phyloP scores from a whole-genome alignment of 306 rosid species.

The Sicyos edulis region DNA sequence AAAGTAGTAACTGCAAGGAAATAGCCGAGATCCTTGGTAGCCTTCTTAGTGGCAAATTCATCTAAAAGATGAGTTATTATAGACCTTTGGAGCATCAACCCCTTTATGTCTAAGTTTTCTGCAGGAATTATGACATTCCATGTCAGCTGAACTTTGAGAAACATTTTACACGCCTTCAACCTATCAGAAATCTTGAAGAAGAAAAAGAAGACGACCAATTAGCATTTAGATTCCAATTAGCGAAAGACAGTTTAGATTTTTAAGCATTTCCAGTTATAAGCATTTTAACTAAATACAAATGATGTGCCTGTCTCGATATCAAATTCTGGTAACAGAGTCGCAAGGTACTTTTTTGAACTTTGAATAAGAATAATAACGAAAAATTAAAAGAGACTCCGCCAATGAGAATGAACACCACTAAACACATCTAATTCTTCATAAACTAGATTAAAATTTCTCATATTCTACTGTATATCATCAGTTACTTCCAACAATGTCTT shows the following conservation, averaged over 20 bases:
- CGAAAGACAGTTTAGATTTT: not conserved
- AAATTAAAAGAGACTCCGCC: not conserved
- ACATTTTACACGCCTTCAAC: slow-evolving; percentile 35
- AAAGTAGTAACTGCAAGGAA: slow-evolving; percentile 60
- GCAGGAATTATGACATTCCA: slow-evolving; percentile 78
- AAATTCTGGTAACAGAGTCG: not conserved
- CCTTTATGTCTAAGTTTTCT: slow-evolving; percentile 48
- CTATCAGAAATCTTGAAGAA: slow-evolving; percentile 25
- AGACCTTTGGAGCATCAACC: slow-evolving; percentile 63
- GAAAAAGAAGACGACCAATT: not conserved
- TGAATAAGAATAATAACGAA: not conserved
- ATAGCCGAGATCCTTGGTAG: slow-evolving; percentile 70
- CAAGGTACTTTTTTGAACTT: not conserved
- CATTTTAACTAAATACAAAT: not conserved
- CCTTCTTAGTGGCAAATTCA: slow-evolving; percentile 61
- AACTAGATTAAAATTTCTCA: not conserved
- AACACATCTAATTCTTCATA: not conserved
- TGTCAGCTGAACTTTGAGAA: slow-evolving; percentile 62
- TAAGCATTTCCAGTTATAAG: not conserved
- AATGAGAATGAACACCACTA: not conserved
- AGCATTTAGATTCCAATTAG: not conserved
- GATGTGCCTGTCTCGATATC: not conserved
- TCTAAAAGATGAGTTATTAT: slow-evolving; percentile 50
- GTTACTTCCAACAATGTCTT: not conserved
- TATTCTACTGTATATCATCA: not conserved